Conservation (phyloP, 192 early-diverging fungal genomes). For the Ramicandelaber brevisporus region DNA sequence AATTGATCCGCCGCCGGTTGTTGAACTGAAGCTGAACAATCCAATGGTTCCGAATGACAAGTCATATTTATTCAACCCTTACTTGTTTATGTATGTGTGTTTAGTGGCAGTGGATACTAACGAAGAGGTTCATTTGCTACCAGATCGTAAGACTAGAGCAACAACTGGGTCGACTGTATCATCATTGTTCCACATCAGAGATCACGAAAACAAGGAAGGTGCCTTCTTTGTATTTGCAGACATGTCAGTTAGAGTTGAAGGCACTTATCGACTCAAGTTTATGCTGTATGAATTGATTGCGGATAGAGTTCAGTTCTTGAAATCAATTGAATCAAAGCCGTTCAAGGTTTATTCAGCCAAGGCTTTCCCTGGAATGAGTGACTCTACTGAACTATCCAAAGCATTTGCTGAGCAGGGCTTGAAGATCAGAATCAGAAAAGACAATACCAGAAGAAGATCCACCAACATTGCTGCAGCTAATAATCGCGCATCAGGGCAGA, state of each 20-base stretch:
- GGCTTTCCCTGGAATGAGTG: slow-evolving; percentile 93
- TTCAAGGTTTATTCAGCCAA: slow-evolving; percentile 83
- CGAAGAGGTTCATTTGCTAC: slow-evolving; percentile 66
- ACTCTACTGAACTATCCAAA: slow-evolving; percentile 67
- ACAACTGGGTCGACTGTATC: slow-evolving; percentile 90
- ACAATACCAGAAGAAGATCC: no score
- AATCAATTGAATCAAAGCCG: slow-evolving; percentile 56
- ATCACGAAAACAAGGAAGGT: slow-evolving; percentile 62
- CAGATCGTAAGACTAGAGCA: slow-evolving; percentile 68
- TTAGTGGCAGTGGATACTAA: slow-evolving; percentile 57
- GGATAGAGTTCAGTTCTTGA: slow-evolving; percentile 71
- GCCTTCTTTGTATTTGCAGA: slow-evolving; percentile 96
- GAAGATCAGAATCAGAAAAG: slow-evolving; percentile 84
- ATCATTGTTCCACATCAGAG: slow-evolving; percentile 71
- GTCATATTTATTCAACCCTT: slow-evolving; percentile 49
- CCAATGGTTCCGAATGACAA: slow-evolving; percentile 12
- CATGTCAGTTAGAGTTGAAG: slow-evolving; percentile 82
- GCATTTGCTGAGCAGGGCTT: slow-evolving; percentile 91
- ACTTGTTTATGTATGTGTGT: slow-evolving; percentile 94
- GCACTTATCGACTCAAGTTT: slow-evolving; percentile 58
- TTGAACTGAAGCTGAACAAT: slow-evolving; percentile 17
- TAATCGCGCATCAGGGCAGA: no score
- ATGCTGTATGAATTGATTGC: slow-evolving; percentile 79
- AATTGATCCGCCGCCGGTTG: slow-evolving; percentile 21
- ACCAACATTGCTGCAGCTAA: no score